Percentiles rank a stretch among this genome's conserved stretches.
phyloP scores from a whole-genome alignment of 2,329 filamentous ascomycete genomes.

The Trichoderma sp. region DNA sequence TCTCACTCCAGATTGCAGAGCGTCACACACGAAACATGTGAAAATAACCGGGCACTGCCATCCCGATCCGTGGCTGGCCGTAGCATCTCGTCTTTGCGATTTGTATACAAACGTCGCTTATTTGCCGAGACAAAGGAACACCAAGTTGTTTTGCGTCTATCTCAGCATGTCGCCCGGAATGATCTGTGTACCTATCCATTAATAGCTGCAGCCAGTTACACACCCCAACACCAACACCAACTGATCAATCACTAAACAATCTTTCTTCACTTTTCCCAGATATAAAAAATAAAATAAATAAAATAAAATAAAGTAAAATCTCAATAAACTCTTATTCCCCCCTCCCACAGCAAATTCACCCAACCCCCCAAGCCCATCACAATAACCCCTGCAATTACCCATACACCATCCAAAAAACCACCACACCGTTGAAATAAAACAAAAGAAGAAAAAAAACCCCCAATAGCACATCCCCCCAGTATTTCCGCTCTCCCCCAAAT shows the following conservation, averaged over 20 bases:
- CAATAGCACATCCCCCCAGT: not conserved
- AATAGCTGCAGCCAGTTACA: too few relatives aligned
- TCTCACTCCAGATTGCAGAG: not conserved
- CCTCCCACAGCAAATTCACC: not conserved
- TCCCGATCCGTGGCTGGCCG: not conserved
- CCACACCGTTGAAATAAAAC: not conserved
- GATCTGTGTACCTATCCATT: too few relatives aligned
- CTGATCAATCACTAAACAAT: too few relatives aligned
- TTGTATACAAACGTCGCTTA: not conserved
- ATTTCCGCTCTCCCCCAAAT: not conserved
- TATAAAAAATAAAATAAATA: too few relatives aligned
- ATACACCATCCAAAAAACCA: not conserved
- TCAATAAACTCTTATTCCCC: not conserved
- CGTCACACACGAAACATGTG: not conserved
- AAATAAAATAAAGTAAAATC: too few relatives aligned
- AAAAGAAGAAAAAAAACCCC: not conserved
- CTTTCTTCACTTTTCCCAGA: too few relatives aligned
- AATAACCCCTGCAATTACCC: not conserved
- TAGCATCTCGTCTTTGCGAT: not conserved
- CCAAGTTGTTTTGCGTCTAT: not conserved
- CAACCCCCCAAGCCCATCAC: not conserved
- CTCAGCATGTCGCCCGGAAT: not conserved
- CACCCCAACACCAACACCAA: too few relatives aligned
- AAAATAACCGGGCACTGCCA: too few relatives aligned
- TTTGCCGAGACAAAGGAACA: not conserved